Evolutionary conservation across 768 basidiomycete genomes (phyloP), one percentile per base, ranked within the genome.

Genomic region (Kwoniella europaea): DNA sequence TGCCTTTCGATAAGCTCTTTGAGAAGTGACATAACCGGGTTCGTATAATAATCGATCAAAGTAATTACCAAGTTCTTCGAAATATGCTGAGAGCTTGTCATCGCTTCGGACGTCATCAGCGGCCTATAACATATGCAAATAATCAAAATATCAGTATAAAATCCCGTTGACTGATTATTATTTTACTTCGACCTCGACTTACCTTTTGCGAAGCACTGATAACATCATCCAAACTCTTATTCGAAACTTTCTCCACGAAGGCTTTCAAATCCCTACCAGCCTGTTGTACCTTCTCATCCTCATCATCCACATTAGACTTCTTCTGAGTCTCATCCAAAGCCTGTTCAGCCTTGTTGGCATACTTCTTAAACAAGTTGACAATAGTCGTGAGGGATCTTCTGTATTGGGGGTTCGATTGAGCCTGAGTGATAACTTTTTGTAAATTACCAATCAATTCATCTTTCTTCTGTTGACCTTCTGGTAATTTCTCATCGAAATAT

Each of bases 401-500:
- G 77, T 84, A 85, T 62, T 82, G 73, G 62, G 79, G 80, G 71
- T 83, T 76, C 18, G 71, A 71, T 71, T 85, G 84, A 43, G 84
- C 80, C 53, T 84, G 79, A 55, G 77, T 77, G 68, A 83, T 74
- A 61, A 84, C 81, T 53, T 75, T 66, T 71, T 84, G 82, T 58
- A 85, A 77, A 41, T 80, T 73, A 65, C 82, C 73, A 70, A 85
- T 82, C 27, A 85, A 67, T 60, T 77, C 73, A 65, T 85, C 85
- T 71, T 81, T 79, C 53, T 80, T 81, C 71, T 85, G 83, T 16
- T 84, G 81, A n/a, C 75, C 79, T 58, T 79, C 79, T 54, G 83
- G 74, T 15, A 84, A 74, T 71, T 84, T 82, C 68, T 85, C 85
- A 69, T 85, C 84, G 27, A 83, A 71, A 70, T 83, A 84, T 70